Evolutionary conservation across 352 stramenopile genomes (phyloP).

Genomic region (Phytophthora megakarya): DNA sequence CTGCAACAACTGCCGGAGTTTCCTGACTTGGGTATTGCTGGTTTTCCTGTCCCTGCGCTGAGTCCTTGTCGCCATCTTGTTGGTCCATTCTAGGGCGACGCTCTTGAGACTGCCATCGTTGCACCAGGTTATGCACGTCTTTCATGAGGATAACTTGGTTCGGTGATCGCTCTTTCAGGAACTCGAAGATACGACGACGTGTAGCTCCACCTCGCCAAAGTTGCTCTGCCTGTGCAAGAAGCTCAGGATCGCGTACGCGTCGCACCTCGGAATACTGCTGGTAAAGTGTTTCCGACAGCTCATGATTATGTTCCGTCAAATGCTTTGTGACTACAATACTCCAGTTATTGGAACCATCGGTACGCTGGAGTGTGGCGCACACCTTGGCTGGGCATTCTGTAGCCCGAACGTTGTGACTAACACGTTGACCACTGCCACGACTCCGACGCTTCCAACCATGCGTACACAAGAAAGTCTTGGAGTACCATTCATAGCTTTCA

Average conservation of each 20-base stretch:
- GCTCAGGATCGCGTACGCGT: slow-evolving; percentile 60
- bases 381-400: slow-evolving; percentile 72
- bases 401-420: slow-evolving; percentile 71
- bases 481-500: slow-evolving; percentile 72
- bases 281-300: slow-evolving; percentile 59
- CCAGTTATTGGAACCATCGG: slow-evolving; percentile 41
- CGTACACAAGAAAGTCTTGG: slow-evolving; percentile 81
- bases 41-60: slow-evolving; percentile 10
- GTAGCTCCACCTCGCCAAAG: slow-evolving; percentile 63
- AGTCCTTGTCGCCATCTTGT: background rate
- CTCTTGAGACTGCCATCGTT: slow-evolving; percentile 64
- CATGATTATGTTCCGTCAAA: slow-evolving; percentile 73
- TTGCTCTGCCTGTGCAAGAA: slow-evolving; percentile 60
- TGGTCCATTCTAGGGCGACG: slow-evolving; percentile 13
- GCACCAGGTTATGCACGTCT: slow-evolving; percentile 80
- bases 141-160: slow-evolving; percentile 75
- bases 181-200: slow-evolving; percentile 74
- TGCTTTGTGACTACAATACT: slow-evolving; percentile 78
- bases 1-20: slow-evolving; percentile 5
- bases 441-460: slow-evolving; percentile 79
- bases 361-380: slow-evolving; percentile 70
- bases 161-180: slow-evolving; percentile 64
- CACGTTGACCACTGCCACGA: slow-evolving; percentile 66
- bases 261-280: slow-evolving; percentile 75
- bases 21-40: slow-evolving; percentile 2